A percentile compares a stretch with the other conserved stretches of the same genome.
Evolutionary conservation across 257 asterid species (phyloP).

Genomic region (Thymus quinquecostatus): DNA sequence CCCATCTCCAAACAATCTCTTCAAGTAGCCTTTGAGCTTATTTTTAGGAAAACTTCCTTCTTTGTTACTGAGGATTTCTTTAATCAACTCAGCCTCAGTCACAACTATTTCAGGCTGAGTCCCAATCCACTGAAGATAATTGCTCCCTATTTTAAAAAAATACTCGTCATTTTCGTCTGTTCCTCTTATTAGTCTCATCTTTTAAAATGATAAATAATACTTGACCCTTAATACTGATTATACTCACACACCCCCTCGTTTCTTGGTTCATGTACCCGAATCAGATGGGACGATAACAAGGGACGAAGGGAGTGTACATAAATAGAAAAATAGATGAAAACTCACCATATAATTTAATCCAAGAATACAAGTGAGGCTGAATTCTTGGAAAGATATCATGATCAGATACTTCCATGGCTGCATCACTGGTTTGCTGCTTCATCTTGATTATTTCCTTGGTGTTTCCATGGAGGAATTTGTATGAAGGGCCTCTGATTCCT

Average conservation of each 20-base stretch:
- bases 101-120: slow-evolving; percentile 46
- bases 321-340: background rate
- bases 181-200: too few relatives aligned
- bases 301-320: background rate
- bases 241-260: too few relatives aligned
- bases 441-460: slow-evolving; percentile 48
- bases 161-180: too few relatives aligned
- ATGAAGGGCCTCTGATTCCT: slow-evolving; percentile 62
- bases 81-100: slow-evolving; percentile 55
- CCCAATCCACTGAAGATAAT: slow-evolving; percentile 53
- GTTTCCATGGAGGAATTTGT: slow-evolving; percentile 52
- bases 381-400: slow-evolving; percentile 54
- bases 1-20: slow-evolving; percentile 56
- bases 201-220: too few relatives aligned
- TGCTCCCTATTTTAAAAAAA: slow-evolving; percentile 38
- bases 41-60: slow-evolving; percentile 39
- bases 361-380: slow-evolving; percentile 55
- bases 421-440: slow-evolving; percentile 30
- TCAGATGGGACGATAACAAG: too few relatives aligned
- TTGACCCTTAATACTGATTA: too few relatives aligned
- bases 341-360: slow-evolving; percentile 54
- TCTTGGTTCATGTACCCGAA: too few relatives aligned
- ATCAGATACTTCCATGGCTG: slow-evolving; percentile 42
- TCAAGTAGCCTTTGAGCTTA: background rate
- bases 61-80: slow-evolving; percentile 54